phyloP scores from a whole-genome alignment of 2,329 filamentous ascomycete species.

The Dactylellina sp. region DNA sequence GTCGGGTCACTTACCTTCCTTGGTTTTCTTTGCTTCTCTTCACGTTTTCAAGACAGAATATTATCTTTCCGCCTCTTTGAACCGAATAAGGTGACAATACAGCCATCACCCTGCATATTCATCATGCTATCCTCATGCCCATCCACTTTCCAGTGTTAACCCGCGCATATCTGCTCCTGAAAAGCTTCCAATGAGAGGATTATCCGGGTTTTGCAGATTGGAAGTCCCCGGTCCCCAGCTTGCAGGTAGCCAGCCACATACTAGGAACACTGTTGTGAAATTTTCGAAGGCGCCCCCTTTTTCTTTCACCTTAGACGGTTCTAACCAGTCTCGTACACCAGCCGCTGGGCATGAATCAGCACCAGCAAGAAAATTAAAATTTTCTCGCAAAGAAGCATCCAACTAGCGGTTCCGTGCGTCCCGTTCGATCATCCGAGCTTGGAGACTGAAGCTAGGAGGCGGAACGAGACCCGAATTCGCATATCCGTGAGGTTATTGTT shows the following conservation, averaged over 20 bases:
- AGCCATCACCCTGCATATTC: conserved; percentile 39
- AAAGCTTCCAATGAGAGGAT: conserved; percentile 21
- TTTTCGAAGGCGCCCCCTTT: not conserved
- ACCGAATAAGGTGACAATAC: conserved; percentile 34
- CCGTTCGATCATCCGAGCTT: conserved; percentile 21
- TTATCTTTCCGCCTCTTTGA: conserved; percentile 20
- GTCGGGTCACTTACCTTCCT: conserved; percentile 26
- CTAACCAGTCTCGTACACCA: not conserved
- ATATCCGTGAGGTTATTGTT: conserved; percentile 20
- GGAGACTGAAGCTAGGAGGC: conserved; percentile 20
- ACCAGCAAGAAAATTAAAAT: no score
- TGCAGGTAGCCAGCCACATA: conserved; percentile 19
- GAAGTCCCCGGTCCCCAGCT: conserved; percentile 16
- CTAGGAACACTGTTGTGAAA: conserved; percentile 6
- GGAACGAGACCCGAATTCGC: conserved; percentile 34
- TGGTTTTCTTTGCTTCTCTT: conserved; percentile 24
- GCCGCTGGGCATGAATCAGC: no score
- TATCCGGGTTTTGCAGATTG: no score
- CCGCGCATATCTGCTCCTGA: conserved; percentile 13
- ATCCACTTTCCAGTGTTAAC: conserved; percentile 2
- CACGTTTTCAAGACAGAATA: conserved; percentile 10
- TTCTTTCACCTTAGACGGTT: not conserved
- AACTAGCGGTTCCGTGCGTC: conserved; percentile 2
- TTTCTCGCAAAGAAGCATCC: no score
- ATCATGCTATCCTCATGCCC: conserved; percentile 39